phyloP scores from a whole-genome alignment of 2,329 filamentous ascomycete species.

The Pestalotiopsis sp. region DNA sequence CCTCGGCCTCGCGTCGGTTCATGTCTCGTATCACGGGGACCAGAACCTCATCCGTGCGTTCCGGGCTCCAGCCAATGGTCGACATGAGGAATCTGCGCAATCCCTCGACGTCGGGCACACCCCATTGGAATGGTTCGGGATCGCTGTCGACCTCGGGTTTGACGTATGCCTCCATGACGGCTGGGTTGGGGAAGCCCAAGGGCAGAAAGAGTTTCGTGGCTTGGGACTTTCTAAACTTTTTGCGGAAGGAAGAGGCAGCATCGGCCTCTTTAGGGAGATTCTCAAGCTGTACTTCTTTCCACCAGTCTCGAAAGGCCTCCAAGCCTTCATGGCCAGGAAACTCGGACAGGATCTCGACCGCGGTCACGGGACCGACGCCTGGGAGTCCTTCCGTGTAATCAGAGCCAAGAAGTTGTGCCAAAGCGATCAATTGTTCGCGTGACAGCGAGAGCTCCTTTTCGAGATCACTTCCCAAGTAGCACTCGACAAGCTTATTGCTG shows the following conservation, averaged over 20 bases:
- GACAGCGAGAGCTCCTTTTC: constrained; percentile 88
- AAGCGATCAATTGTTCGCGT: constrained; percentile 82
- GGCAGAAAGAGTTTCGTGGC: constrained; percentile 86
- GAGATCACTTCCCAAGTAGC: constrained; percentile 82
- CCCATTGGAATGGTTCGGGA: constrained; percentile 87
- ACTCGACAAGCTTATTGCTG: constrained; percentile 95
- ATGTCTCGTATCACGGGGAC: constrained; percentile 95
- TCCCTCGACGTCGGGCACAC: constrained; percentile 88
- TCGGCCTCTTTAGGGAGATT: constrained; percentile 67
- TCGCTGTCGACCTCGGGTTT: constrained; percentile 82
- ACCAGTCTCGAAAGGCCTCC: constrained; percentile 84
- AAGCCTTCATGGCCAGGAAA: constrained; percentile 69
- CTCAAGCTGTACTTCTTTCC: constrained; percentile 72
- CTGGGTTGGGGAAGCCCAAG: constrained; percentile 73
- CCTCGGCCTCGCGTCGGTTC: constrained; percentile 85
- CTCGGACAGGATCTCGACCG: constrained; percentile 90
- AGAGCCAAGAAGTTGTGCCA: constrained; percentile 88
- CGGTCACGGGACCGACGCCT: constrained; percentile 91
- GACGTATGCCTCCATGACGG: constrained; percentile 83
- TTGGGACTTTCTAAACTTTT: constrained; percentile 82
- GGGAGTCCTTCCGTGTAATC: constrained; percentile 94
- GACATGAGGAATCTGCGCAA: constrained; percentile 83
- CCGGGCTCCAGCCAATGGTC: constrained; percentile 90
- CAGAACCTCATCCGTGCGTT: constrained; percentile 92
- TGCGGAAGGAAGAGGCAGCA: constrained; percentile 67